Evolutionary conservation across 169 alveolate species (phyloP).

Genomic region (Cryptosporidium andersoni): DNA sequence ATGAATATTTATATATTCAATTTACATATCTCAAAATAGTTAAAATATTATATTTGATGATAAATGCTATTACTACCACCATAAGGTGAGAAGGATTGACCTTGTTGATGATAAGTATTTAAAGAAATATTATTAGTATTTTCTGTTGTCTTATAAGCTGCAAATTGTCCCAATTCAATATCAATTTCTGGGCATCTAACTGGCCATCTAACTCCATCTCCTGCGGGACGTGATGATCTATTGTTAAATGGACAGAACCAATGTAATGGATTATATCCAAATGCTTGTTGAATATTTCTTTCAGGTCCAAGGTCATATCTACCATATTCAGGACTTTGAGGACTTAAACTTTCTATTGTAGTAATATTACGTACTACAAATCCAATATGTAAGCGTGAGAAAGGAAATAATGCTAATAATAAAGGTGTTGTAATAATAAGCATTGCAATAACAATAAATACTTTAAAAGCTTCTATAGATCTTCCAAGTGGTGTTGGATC

Average conservation of each 20-base stretch:
- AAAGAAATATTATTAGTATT: background rate
- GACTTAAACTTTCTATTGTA: slow-evolving; percentile 86
- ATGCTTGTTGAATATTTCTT: slow-evolving; percentile 83
- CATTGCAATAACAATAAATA: slow-evolving; percentile 71
- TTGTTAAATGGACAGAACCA: slow-evolving; percentile 88
- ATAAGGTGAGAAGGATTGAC: no score
- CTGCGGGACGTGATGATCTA: slow-evolving; percentile 87
- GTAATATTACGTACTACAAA: slow-evolving; percentile 82
- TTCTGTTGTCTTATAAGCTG: slow-evolving; percentile 8
- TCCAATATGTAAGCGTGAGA: slow-evolving; percentile 84
- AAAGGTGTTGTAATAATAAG: slow-evolving; percentile 75
- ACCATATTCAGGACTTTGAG: slow-evolving; percentile 80
- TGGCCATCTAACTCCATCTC: slow-evolving; percentile 91
- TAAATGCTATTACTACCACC: no score
- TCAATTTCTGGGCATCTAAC: slow-evolving; percentile 72
- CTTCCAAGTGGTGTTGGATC: slow-evolving; percentile 69
- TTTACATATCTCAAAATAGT: background rate
- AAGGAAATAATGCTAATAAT: slow-evolving; percentile 83
- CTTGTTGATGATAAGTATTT: no score
- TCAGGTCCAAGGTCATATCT: slow-evolving; percentile 85
- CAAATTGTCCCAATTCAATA: slow-evolving; percentile 63
- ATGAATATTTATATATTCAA: background rate
- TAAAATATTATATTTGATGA: no score
- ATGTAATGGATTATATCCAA: slow-evolving; percentile 86
- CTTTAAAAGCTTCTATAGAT: slow-evolving; percentile 61